Evolutionary conservation across 208 protist genomes (phyloP).

Genomic region (Trypanosoma avium): DNA sequence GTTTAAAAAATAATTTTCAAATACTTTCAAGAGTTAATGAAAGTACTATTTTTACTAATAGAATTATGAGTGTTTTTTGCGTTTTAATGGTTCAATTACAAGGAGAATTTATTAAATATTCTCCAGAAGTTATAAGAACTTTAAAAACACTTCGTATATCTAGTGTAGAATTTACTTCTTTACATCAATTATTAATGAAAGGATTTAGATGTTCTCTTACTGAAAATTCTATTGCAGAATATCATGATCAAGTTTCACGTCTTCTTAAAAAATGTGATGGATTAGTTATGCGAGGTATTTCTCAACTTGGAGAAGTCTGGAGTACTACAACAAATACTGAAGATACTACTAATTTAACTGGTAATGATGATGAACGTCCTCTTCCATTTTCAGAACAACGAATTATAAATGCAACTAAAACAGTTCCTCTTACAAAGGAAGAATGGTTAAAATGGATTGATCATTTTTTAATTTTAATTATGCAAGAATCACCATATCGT

Average conservation of each 20-base stretch:
- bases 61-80: constrained; percentile 79
- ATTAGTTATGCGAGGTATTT: constrained; percentile 49
- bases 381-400: constrained; percentile 64
- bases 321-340: constrained; percentile 45
- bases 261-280: constrained; percentile 66
- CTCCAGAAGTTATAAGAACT: constrained; percentile 58
- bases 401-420: constrained; percentile 55
- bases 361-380: constrained; percentile 46
- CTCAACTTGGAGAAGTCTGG: constrained; percentile 57
- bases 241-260: constrained; percentile 44
- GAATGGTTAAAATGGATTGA: constrained; percentile 80
- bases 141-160: constrained; percentile 71
- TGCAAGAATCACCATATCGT: constrained; percentile 84
- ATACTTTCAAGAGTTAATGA: constrained; percentile 9
- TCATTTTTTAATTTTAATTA: constrained; percentile 60
- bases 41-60: constrained; percentile 34
- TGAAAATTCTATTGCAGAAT: constrained; percentile 30
- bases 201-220: constrained; percentile 44
- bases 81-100: constrained; percentile 62
- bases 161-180: constrained; percentile 54
- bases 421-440: constrained; percentile 66
- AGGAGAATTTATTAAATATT: constrained; percentile 78
- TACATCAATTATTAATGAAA: constrained; percentile 54
- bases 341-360: constrained; percentile 29
- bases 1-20: constrained; percentile 27